These are phyloP conservation scores for Alternaria sp. DNA, from an alignment of 2,329 filamentous ascomycete genomes.

Conservation along the genomic window DNA sequence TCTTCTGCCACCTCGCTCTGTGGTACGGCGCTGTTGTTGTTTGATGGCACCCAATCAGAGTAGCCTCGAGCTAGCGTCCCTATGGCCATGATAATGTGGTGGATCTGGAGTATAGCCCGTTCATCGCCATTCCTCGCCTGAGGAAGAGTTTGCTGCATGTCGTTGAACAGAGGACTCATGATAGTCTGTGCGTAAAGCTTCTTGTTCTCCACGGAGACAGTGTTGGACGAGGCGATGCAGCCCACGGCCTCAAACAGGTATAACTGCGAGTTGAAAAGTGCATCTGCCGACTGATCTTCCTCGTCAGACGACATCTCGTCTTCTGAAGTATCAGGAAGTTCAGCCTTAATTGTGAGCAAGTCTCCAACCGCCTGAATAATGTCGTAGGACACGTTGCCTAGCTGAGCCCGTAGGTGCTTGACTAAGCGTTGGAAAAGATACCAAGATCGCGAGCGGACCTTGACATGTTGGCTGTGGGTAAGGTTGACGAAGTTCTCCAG, in stretches of 20 bases:
- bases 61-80: constrained; percentile 92
- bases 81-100: constrained; percentile 95
- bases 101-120: constrained; percentile 84
- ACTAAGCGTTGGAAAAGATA: constrained; percentile 95
- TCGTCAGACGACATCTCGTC: constrained; percentile 97
- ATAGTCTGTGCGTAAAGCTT: constrained; percentile 86
- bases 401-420: constrained; percentile 82
- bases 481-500: constrained; percentile 91
- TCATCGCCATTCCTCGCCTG: constrained; percentile 82
- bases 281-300: constrained; percentile 87
- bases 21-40: constrained; percentile 59
- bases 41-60: constrained; percentile 80
- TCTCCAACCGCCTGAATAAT: constrained; percentile 91
- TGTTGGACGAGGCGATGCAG: constrained; percentile 82
- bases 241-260: constrained; percentile 96
- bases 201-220: constrained; percentile 83
- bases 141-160: constrained; percentile 81
- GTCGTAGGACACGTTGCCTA: constrained; percentile 89
- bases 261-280: constrained; percentile 88
- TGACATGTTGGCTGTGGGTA: constrained; percentile 85
- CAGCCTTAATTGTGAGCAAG: constrained; percentile 87
- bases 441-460: constrained; percentile 91
- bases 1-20: constrained; percentile 79
- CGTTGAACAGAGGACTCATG: constrained; percentile 86
- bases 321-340: constrained; percentile 77